phyloP scores from a whole-genome alignment of 768 basidiomycete genomes.

The Leccinum uliginosum region DNA sequence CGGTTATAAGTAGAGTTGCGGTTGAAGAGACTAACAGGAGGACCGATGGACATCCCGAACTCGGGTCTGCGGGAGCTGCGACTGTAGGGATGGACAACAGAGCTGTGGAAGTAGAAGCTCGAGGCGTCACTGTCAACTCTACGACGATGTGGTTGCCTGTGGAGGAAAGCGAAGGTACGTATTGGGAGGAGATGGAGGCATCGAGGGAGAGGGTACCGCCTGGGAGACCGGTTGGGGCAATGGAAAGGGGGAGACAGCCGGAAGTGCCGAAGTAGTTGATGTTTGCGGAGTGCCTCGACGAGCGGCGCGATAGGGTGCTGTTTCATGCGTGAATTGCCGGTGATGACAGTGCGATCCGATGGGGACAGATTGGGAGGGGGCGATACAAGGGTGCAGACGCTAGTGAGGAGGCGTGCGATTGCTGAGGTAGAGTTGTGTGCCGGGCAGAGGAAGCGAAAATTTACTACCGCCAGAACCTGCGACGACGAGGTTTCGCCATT shows the following conservation, averaged over 20 bases:
- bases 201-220: too few species aligned
- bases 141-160: conserved; percentile 35
- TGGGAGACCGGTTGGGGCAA: too few species aligned
- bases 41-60: too few species aligned
- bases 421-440: conserved; percentile 89
- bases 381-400: conserved; percentile 88
- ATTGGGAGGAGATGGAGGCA: too few species aligned
- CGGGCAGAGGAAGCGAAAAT: conserved; percentile 70
- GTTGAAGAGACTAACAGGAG: too few species aligned
- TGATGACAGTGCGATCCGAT: conserved; percentile 68
- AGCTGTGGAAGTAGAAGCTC: too few species aligned
- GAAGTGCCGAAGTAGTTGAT: conserved; percentile 77
- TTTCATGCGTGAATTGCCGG: conserved; percentile 98
- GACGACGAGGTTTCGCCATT: too few species aligned
- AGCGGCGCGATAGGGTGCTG: conserved; percentile 95
- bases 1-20: conserved; percentile 44
- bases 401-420: conserved; percentile 95
- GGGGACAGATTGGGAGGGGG: conserved; percentile 32
- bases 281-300: conserved; percentile 81
- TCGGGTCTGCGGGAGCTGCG: too few species aligned
- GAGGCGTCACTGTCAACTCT: too few species aligned
- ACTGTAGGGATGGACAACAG: too few species aligned
- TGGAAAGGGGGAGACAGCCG: too few species aligned
- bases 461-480: too few species aligned
- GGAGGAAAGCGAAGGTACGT: conserved; percentile 66